Base-by-base conservation (phyloP, 345 rosid species). In the Microcos paniculata region DNA sequence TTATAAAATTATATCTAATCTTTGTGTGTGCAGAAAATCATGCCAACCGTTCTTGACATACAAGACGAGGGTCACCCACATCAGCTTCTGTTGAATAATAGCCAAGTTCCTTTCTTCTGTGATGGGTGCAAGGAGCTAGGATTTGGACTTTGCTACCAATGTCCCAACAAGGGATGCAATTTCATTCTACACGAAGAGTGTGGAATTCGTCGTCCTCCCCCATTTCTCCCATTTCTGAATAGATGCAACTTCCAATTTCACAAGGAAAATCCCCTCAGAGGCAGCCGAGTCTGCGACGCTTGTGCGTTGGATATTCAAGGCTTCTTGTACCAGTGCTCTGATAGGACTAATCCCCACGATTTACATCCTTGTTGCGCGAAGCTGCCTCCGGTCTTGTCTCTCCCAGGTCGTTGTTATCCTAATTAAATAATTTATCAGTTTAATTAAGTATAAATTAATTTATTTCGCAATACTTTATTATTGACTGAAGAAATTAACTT, bases 351-450 rank as follows among this genome's bases (percentile, higher is more conserved):
- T 3, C 16, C 53, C 1, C 53, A 48, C 0, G 73, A 68, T 62
- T 33, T 70, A 21, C 74, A 70, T n/a, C 74, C 74, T 5, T 40
- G 24, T 12, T 70, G 74, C n/a, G 74, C 74, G 16, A 70, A 19
- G 28, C 74, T 70, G n/a, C 74, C 59, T 5, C 12, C 0, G 45
- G 11, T 4, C 7, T 33, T 52, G 8, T 31, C 74, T 1, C 46
- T 31, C 1, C 13, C 46, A 0, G 49, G 14, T 53, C 12, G 4
- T 35, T 35, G n/a, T n/a, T n/a, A n/a, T n/a, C n/a, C n/a, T n/a
- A n/a, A n/a, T n/a, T n/a, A n/a, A n/a, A n/a, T n/a, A n/a, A n/a
- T n/a, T n/a, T n/a, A n/a, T n/a, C n/a, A n/a, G n/a, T n/a, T n/a
- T n/a, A n/a, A n/a, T n/a, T n/a, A n/a, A n/a, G n/a, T n/a, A n/a